A percentile compares a stretch with the other conserved stretches of the same genome.
Conservation (phyloP, 2,329 filamentous ascomycete species). For the Alternaria panax region DNA sequence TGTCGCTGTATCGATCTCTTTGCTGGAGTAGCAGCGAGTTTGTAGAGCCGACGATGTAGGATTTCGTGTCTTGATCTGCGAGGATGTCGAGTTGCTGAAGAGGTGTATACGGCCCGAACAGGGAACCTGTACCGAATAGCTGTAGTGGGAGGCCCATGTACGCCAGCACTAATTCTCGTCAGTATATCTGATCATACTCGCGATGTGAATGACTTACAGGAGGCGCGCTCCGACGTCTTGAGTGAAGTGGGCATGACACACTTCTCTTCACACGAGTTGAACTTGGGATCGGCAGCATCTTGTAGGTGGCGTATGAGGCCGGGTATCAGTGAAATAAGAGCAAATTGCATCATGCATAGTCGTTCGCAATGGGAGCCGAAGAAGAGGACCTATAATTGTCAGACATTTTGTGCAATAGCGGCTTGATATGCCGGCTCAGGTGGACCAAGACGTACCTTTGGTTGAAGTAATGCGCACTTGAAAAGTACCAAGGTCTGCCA, state of each 20-base stretch:
- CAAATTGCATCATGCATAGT: constrained; percentile 98
- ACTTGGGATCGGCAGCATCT: constrained; percentile 92
- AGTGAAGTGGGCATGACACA: constrained; percentile 81
- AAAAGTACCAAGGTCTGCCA: constrained; percentile 93
- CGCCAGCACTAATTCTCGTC: constrained; percentile 67
- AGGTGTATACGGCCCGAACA: constrained; percentile 96
- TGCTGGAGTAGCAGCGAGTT: constrained; percentile 94
- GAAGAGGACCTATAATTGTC: constrained; percentile 81
- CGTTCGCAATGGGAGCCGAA: constrained; percentile 96
- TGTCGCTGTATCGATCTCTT: constrained; percentile 93
- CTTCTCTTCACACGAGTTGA: constrained; percentile 81
- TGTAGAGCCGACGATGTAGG: constrained; percentile 95
- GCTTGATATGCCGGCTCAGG: neutral
- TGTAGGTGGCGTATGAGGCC: constrained; percentile 89
- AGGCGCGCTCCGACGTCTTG: constrained; percentile 89
- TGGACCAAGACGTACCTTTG: constrained; percentile 70
- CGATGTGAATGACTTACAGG: constrained; percentile 56
- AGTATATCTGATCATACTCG: neutral
- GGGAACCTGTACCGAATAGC: constrained; percentile 93
- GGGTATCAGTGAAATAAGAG: constrained; percentile 91
- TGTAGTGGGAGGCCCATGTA: constrained; percentile 97
- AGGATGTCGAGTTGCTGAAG: constrained; percentile 94
- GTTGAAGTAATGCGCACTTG: constrained; percentile 92
- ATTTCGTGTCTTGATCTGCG: constrained; percentile 92
- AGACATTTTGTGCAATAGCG: constrained; percentile 9